Conservation (phyloP, 805 yeast species). For the Lipomyces mesembrius region DNA sequence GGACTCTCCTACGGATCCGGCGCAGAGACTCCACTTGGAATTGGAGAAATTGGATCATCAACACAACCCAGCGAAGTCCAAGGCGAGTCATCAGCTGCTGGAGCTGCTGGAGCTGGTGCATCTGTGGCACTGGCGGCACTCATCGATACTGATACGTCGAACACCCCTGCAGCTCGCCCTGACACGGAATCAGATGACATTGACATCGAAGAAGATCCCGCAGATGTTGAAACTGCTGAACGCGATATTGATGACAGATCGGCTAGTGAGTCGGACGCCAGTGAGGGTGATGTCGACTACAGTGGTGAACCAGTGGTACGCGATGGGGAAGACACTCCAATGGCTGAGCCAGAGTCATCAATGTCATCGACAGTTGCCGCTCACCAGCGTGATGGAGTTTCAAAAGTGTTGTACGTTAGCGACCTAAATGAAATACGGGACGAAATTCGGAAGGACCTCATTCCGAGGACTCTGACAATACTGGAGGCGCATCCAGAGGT, state of each 20-base stretch:
- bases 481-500: constrained; percentile 36
- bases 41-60: neutral
- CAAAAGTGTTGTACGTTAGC: constrained; percentile 3
- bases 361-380: constrained; percentile 1
- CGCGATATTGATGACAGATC: neutral
- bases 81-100: neutral
- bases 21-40: neutral
- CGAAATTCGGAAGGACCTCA: constrained; percentile 29
- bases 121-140: neutral
- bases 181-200: neutral
- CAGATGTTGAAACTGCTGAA: constrained; percentile 6
- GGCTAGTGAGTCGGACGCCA: neutral
- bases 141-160: neutral
- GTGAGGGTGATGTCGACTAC: neutral
- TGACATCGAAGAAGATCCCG: neutral
- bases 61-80: neutral
- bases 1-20: neutral
- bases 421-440: constrained; percentile 40
- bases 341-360: constrained; percentile 2
- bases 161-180: neutral
- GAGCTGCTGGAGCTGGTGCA: constrained; percentile 3
- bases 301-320: neutral
- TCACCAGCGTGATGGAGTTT: neutral
- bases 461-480: constrained; percentile 37
- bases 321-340: constrained; percentile 4